Evolutionary conservation across 805 yeast genomes (phyloP), one percentile per base, ranked within the genome.

Genomic region (Starmerella sirachaensis): DNA sequence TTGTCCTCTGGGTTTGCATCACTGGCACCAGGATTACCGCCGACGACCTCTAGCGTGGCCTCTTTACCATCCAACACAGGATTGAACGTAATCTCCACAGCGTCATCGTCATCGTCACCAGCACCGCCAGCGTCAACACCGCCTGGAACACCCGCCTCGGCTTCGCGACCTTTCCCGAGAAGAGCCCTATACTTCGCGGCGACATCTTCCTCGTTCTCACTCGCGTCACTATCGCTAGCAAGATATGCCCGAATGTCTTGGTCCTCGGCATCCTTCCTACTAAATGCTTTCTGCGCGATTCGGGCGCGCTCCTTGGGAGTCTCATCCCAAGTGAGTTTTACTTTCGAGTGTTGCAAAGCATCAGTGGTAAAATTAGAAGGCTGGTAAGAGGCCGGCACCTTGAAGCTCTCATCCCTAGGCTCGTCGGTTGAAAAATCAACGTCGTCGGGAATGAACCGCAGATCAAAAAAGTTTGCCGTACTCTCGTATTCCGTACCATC

Each of bases 261-360:
- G 26, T 57, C 60, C 27, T 57, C 62, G 12, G 36, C 31, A 6
- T 91, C 97, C 55, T 80, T 38, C 56, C 81, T 91, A 33, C 84
- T 74, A 57, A 91, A 88, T 6, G 85, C 83, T 49, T 78, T 76
- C 12, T 79, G 69, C 1, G 95, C 71, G 37, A 86, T 58, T 41
- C 78, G 74, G 13, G 74, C 58, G 53, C 98, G 72, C 53, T 85
- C 96, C 41, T 76, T 78, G 6, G 98, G 97, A 0, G 97, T 93
- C 62, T 88, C 97, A 59, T 91, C 98, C 98, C 98, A 91, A 0
- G 97, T 86, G 48, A 91, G 67, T 58, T 83, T 86, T 34, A 91
- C 98, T 53, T 86, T 91, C 12, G 97, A 86, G 55, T 85, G 94
- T 57, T 91, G 95, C 42, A 91, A 66, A 0, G 98, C 98, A 61